Percentiles rank a stretch among this genome's conserved stretches.
Evolutionary conservation across 2,329 filamentous ascomycete genomes (phyloP).

Genomic region (Cercospora berteroae): DNA sequence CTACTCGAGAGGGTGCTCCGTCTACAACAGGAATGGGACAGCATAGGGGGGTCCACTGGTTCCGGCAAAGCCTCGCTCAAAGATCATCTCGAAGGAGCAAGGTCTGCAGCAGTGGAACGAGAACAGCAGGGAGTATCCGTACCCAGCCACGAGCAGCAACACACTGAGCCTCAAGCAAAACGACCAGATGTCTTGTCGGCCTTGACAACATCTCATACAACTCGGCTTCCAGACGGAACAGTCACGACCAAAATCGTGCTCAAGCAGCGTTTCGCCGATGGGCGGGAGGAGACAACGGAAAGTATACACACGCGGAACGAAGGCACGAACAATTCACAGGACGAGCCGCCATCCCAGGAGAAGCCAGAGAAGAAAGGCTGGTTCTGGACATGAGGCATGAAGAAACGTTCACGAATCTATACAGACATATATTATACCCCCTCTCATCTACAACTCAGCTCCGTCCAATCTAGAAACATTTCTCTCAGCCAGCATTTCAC

Average conservation of each 20-base stretch:
- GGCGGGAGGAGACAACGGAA: slow-evolving; percentile 58
- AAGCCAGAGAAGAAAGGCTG: slow-evolving; percentile 30
- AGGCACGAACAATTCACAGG: not conserved
- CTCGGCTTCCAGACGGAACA: slow-evolving; percentile 56
- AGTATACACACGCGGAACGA: slow-evolving; percentile 47
- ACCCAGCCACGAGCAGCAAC: slow-evolving; percentile 11
- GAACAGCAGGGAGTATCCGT: not conserved
- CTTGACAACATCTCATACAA: slow-evolving; percentile 57
- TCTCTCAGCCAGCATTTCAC: not conserved
- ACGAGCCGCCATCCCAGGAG: slow-evolving; percentile 1
- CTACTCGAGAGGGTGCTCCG: slow-evolving; percentile 10
- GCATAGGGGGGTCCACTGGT: slow-evolving; percentile 10
- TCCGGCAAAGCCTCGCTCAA: not conserved
- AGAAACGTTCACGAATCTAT: not conserved
- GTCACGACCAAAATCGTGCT: slow-evolving; percentile 57
- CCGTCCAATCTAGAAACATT: not conserved
- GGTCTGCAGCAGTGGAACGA: slow-evolving; percentile 1
- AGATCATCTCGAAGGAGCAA: not conserved
- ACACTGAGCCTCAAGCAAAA: not conserved
- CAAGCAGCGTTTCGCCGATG: slow-evolving; percentile 60
- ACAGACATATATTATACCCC: not conserved
- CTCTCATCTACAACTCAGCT: not conserved
- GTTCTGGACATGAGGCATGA: slow-evolving; percentile 38
- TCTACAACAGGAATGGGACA: slow-evolving; percentile 17
- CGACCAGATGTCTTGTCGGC: slow-evolving; percentile 51